Base-by-base conservation (phyloP, 208 protist genomes). In the Porcisia deanei region DNA sequence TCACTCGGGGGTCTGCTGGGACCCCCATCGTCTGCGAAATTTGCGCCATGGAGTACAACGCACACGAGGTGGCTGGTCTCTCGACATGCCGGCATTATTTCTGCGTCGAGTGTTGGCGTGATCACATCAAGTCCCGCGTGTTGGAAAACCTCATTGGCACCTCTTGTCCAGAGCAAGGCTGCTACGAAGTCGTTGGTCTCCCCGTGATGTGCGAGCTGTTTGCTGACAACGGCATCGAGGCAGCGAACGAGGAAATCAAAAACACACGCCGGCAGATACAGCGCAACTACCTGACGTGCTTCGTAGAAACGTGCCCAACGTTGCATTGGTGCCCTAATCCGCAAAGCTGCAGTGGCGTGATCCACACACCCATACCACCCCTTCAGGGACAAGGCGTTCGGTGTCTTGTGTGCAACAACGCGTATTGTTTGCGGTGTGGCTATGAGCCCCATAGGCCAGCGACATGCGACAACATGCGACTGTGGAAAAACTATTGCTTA, bases 291-390 rank as follows among this genome's bases (percentile, higher is more conserved):
- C 45, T 82, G 37, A 73, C 52, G 18, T 61, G 43, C 18, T 80
- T 65, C 45, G 78, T 82, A 37, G 59, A 82, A n/a, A 58, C 53
- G 4, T 75, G 73, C 18, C 73, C 78, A 1, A 72, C 73, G 54
- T 72, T 98, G 12, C 90, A 89, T 63, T 94, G 87, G 83, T 98
- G 96, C 64, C 88, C 92, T 20, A 91, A 88, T 49, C 83, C 84
- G 30, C 14, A 59, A 4, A 52, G 63, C 12, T 98, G 96, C 76
- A 57, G 67, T 1, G 88, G 81, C 34, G 77, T 91, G 37, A 75
- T 97, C 8, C 63, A 82, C 54, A 74, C 83, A 12, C 83, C 85
- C 18, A 69, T 82, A 16, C 47, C 82, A 18, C 75, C 65, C 54
- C 64, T 87, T 37, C 81, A 85, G n/a, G 86, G 85, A 1, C 52